Evolutionary conservation across 805 yeast genomes (phyloP), one percentile per base, ranked within the genome.

Genomic region (Candida xiaguanensis): DNA sequence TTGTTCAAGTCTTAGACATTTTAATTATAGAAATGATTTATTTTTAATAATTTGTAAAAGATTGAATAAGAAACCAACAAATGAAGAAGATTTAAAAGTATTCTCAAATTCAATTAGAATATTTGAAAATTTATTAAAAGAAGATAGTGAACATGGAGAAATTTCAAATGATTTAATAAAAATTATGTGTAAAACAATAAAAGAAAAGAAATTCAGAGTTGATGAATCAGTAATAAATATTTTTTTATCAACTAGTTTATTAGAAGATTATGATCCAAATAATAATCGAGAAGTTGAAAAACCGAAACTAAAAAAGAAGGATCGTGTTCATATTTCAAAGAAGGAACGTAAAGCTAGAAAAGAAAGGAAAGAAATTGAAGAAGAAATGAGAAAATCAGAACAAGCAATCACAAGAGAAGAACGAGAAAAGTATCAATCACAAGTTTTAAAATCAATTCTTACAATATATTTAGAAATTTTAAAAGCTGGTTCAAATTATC

Each of bases 261-360:
- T 85, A 38, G 75, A 72, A 35, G 91, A 84, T 56, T 85, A 82
- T 53, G 86, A 82, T 56, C 91, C 93, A 13, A 55, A 74, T 75
- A 26, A 67, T 66, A 72, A 70, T 33, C 51, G 55, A 7, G 71
- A 64, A 18, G 62, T 62, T 13, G 44, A 40, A 6, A 67, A 61
- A 28, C 62, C 65, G 4, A 84, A 82, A 53, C 38, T 84, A 32
- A 80, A 77, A 56, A 91, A 90, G 69, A 87, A 89, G 59, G 95
- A 93, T 58, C 73, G 96, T 50, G 88, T 87, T 3, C 95, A 90
- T 67, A 64, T 91, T 36, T 81, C 95, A n/a, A 91, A 91, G 58
- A 85, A 85, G 60, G 91, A 91, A 61, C 74, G 85, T 51, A 93
- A 93, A 53, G 83, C 79, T 14, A 75, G 95, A 46, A 90, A 90